These are phyloP conservation scores for Oropetium thomaeum DNA, from an alignment of 176 grass and related monocot genomes.

Conservation along the genomic window DNA sequence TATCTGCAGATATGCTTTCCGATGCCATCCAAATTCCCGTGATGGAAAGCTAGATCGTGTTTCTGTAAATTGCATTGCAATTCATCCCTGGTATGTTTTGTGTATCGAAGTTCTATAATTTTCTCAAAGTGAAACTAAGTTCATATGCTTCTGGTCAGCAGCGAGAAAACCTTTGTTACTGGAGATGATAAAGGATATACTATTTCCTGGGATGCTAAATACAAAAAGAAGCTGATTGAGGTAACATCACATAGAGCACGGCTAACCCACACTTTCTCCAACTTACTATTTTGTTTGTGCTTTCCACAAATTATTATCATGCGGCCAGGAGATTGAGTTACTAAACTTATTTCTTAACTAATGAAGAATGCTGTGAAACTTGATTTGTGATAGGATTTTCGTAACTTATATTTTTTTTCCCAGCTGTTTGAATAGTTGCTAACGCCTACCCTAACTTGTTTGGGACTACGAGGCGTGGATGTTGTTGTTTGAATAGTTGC, in stretches of 20 bases:
- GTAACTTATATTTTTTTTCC: too few relatives aligned
- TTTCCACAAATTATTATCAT: neutral
- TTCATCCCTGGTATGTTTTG: slow-evolving; percentile 56
- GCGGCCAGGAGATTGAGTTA: neutral
- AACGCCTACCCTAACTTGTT: too few relatives aligned
- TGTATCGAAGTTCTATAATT: slow-evolving; percentile 2
- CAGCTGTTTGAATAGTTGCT: too few relatives aligned
- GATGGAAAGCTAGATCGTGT: slow-evolving; percentile 50
- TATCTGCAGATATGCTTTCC: slow-evolving; percentile 61
- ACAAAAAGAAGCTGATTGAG: slow-evolving; percentile 64
- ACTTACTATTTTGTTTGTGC: neutral
- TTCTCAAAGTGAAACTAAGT: slow-evolving; percentile 11
- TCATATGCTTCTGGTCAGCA: slow-evolving; percentile 35
- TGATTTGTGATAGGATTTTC: neutral
- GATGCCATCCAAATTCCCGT: slow-evolving; percentile 74
- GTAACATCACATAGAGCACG: slow-evolving; percentile 11
- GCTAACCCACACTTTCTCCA: neutral
- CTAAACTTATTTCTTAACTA: slow-evolving; percentile 6
- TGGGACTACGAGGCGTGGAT: too few relatives aligned
- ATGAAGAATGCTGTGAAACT: neutral
- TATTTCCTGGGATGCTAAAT: slow-evolving; percentile 53
- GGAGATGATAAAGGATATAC: slow-evolving; percentile 62
- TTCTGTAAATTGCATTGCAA: slow-evolving; percentile 53
- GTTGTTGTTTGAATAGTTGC: neutral
- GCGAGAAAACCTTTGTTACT: slow-evolving; percentile 56